Evolutionary conservation across 2,329 filamentous ascomycete genomes (phyloP).

Genomic region (Fonsecaea nubica): DNA sequence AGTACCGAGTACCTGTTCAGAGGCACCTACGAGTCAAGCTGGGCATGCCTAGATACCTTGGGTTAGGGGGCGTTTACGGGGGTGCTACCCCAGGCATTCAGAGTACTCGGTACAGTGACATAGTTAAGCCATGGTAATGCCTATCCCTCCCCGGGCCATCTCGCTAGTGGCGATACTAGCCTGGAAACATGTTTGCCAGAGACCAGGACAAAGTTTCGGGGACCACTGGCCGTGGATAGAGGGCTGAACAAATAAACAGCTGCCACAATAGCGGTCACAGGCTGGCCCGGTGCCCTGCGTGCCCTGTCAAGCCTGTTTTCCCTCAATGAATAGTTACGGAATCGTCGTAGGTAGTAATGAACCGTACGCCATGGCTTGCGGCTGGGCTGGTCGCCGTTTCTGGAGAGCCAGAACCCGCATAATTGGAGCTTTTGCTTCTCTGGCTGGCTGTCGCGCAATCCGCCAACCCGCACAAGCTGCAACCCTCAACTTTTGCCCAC

Average conservation of each 20-base stretch:
- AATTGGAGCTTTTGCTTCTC: constrained; percentile 9
- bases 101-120: not conserved
- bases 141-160: not conserved
- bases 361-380: constrained; percentile 11
- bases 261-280: constrained; percentile 26
- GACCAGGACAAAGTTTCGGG: constrained; percentile 9
- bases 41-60: too few relatives aligned
- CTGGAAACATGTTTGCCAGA: constrained; percentile 21
- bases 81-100: not conserved
- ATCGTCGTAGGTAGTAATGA: constrained; percentile 4
- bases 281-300: not conserved
- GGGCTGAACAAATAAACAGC: constrained; percentile 23
- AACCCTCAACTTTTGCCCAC: constrained; percentile 17
- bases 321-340: too few relatives aligned
- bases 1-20: not conserved
- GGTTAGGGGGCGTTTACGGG: too few relatives aligned
- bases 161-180: constrained; percentile 10
- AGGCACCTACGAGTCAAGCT: too few relatives aligned
- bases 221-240: constrained; percentile 13
- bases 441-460: constrained; percentile 29
- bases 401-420: constrained; percentile 1
- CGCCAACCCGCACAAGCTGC: constrained; percentile 26
- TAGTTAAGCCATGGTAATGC: constrained; percentile 3
- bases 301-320: too few relatives aligned
- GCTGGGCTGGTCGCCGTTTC: constrained; percentile 10